Base-by-base conservation (phyloP, 176 grass and related monocot genomes). In the Carex littledalei region DNA sequence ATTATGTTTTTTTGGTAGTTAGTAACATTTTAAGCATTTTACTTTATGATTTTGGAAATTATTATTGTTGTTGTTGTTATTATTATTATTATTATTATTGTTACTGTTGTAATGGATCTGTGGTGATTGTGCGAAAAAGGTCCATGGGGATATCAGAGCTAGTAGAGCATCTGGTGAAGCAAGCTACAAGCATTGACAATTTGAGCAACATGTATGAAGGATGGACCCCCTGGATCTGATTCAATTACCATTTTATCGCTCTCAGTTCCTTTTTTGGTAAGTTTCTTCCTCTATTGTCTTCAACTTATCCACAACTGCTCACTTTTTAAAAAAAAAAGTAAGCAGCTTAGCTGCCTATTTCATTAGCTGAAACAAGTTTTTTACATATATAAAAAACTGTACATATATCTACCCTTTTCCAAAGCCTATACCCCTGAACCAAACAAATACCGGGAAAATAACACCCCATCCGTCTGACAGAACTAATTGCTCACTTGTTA, bases 171-270 rank as follows among this genome's bases (percentile, higher is more conserved):
- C 95, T 98, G 88, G 80, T 98, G 78, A 98, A 92, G 87, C 95
- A 94, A 83, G 91, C 95, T 32, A 94, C 92, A 84, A 94, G 78
- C 74, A 91, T 98, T 10, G 93, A 98, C 86, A 98, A 98, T 81
- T 91, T 98, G 80, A 94, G 95, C 87, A 94, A 94, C 94, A 98
- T 98, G 93, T 98, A 98, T 84, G 95, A 98, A 88, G 95, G 95
- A 64, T 98, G 95, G 95, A 98, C 95, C 57, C 95, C 95, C 65
- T 98, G 95, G 95, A 98, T 98, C 92, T 98, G 89, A 98, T 81
- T 63, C 31, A 24, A 66, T 83, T 83, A 26, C 49, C 74, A 32
- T 54, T 32, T 56, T 31, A 49, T 78, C 74, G 6, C 50, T 78
- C 50, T 34, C 45, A 76, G 0, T 52, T 78, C 22, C 50, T 78